Percentiles rank a stretch among this genome's conserved stretches.
phyloP scores from a whole-genome alignment of 2,329 filamentous ascomycete species.

The Ophiostoma novo-ulmi region DNA sequence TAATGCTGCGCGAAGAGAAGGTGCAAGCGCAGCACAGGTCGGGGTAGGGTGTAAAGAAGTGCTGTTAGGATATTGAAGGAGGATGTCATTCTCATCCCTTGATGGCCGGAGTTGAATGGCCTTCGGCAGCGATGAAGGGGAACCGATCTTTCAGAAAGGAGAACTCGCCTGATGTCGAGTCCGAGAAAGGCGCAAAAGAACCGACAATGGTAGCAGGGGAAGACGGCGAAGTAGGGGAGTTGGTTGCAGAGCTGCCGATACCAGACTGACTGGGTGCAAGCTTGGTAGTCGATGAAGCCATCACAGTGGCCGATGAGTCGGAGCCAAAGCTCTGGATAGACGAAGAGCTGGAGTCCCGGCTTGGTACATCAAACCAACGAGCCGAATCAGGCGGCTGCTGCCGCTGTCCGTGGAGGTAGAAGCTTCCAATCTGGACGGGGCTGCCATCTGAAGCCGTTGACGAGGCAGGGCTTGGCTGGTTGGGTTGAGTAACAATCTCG shows the following conservation, averaged over 20 bases:
- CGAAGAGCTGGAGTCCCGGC: conserved; percentile 36
- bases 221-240: conserved; percentile 36
- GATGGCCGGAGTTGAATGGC: conserved; percentile 47
- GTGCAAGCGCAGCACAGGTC: conserved; percentile 7
- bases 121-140: conserved; percentile 44
- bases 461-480: conserved; percentile 35
- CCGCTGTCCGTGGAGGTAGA: conserved; percentile 31
- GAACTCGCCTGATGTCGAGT: conserved; percentile 42
- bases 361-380: conserved; percentile 41
- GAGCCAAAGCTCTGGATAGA: conserved; percentile 27
- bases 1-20: conserved; percentile 15
- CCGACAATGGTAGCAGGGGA: conserved; percentile 44
- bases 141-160: conserved; percentile 45
- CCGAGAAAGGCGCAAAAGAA: conserved; percentile 44
- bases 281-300: not conserved
- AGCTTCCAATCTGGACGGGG: conserved; percentile 33
- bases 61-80: not conserved
- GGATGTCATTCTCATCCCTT: conserved; percentile 32
- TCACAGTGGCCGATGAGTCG: not conserved
- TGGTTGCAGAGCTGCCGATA: conserved; percentile 25
- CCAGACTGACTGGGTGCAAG: conserved; percentile 16
- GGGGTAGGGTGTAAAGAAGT: not conserved
- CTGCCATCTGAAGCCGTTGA: conserved; percentile 39
- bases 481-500: conserved; percentile 32
- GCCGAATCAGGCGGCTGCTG: conserved; percentile 18